phyloP scores from a whole-genome alignment of 2,329 filamentous ascomycete genomes.

The Hypoxylon sp. region DNA sequence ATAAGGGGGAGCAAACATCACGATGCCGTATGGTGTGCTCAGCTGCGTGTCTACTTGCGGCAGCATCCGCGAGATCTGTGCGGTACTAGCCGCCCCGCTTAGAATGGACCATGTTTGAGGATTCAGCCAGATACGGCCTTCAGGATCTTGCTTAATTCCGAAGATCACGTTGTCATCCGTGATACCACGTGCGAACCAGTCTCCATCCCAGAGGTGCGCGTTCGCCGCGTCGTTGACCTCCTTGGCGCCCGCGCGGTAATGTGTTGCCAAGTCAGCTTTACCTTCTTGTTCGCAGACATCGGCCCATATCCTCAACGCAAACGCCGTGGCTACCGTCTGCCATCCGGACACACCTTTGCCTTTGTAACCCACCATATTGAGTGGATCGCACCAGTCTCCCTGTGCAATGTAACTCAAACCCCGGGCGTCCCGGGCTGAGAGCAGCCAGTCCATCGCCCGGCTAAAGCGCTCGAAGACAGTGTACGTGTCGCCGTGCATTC shows the following conservation, averaged over 20 bases:
- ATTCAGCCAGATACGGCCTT: conserved; percentile 71
- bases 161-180: conserved; percentile 68
- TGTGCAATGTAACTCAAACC: conserved; percentile 70
- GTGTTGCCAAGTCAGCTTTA: conserved; percentile 56
- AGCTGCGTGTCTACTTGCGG: conserved; percentile 65
- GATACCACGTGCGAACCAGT: conserved; percentile 70
- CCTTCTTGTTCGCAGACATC: conserved; percentile 62
- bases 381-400: conserved; percentile 72
- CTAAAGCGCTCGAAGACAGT: conserved; percentile 68
- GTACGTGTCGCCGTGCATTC: conserved; percentile 59
- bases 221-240: conserved; percentile 65
- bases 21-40: conserved; percentile 65
- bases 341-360: conserved; percentile 70
- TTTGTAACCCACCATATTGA: conserved; percentile 74
- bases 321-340: conserved; percentile 68
- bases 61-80: conserved; percentile 61
- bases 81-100: conserved; percentile 61
- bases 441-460: conserved; percentile 70
- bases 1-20: conserved; percentile 69
- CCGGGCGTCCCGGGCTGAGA: conserved; percentile 63
- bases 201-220: conserved; percentile 66
- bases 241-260: conserved; percentile 60
- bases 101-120: conserved; percentile 69
- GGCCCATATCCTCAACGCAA: conserved; percentile 67
- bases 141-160: conserved; percentile 63